These are phyloP conservation scores for Kappamyces sp. DNA, from an alignment of 192 early-diverging fungal species.

Conservation along the genomic window DNA sequence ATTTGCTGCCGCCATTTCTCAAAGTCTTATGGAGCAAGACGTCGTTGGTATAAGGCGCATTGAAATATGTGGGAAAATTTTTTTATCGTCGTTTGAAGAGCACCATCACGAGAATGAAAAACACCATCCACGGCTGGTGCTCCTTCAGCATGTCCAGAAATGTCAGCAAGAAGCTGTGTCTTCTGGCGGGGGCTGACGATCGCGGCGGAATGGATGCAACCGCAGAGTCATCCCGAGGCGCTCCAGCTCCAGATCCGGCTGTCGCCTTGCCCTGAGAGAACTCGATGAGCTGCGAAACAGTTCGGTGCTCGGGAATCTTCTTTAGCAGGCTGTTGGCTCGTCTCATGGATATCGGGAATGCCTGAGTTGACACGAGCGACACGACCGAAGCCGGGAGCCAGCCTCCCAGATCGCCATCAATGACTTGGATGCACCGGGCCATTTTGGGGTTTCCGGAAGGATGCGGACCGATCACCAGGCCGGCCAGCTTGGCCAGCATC, in stretches of 20 bases:
- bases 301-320: constrained; percentile 17
- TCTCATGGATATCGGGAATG: constrained; percentile 33
- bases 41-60: too few species aligned
- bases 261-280: constrained; percentile 3
- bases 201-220: neutral
- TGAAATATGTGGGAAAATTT: too few species aligned
- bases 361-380: constrained; percentile 33
- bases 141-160: constrained; percentile 20
- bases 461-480: constrained; percentile 30
- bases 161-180: constrained; percentile 14
- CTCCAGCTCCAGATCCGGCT: neutral
- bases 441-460: constrained; percentile 8
- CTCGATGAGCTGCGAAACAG: constrained; percentile 13
- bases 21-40: too few species aligned
- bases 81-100: constrained; percentile 14
- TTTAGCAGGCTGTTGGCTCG: constrained; percentile 28
- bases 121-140: constrained; percentile 25
- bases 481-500: constrained; percentile 36
- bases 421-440: constrained; percentile 28
- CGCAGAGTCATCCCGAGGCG: neutral
- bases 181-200: neutral
- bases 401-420: constrained; percentile 43
- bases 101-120: constrained; percentile 19
- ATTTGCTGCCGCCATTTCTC: too few species aligned
- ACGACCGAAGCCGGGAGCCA: constrained; percentile 35